Percentiles rank a stretch among this genome's conserved stretches.
Evolutionary conservation across 2,329 filamentous ascomycete genomes (phyloP).

Genomic region (Shiraia sp.): DNA sequence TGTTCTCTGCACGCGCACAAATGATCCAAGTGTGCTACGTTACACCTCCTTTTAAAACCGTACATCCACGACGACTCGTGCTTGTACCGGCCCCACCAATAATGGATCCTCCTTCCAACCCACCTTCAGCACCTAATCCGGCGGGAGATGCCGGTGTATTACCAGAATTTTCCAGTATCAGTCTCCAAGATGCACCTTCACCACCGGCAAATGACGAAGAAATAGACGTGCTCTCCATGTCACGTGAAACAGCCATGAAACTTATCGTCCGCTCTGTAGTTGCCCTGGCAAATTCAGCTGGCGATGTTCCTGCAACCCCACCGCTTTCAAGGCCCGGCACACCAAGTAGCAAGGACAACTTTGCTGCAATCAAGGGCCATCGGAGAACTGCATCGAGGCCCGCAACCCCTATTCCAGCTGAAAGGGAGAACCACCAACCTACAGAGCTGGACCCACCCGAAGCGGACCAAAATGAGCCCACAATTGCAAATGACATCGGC

Average conservation of each 20-base stretch:
- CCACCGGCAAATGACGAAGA: slow-evolving; percentile 46
- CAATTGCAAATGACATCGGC: slow-evolving; percentile 51
- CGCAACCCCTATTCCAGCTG: slow-evolving; percentile 44
- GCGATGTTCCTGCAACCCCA: slow-evolving; percentile 81
- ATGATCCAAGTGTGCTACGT: slow-evolving; percentile 42
- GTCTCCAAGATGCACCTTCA: slow-evolving; percentile 42
- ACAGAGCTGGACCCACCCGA: slow-evolving; percentile 54
- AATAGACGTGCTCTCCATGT: slow-evolving; percentile 73
- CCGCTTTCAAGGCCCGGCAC: slow-evolving; percentile 66
- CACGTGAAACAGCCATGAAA: slow-evolving; percentile 74
- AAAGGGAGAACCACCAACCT: slow-evolving; percentile 45
- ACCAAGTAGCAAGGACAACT: slow-evolving; percentile 49
- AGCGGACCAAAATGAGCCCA: slow-evolving; percentile 54
- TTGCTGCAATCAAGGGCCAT: slow-evolving; percentile 28
- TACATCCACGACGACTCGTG: slow-evolving; percentile 33
- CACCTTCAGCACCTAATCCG: slow-evolving; percentile 42
- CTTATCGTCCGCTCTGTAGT: slow-evolving; percentile 66
- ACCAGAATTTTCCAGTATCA: slow-evolving; percentile 39
- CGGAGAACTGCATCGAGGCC: slow-evolving; percentile 44
- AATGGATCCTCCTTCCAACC: slow-evolving; percentile 35
- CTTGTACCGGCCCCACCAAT: slow-evolving; percentile 28
- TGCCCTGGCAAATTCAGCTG: slow-evolving; percentile 70
- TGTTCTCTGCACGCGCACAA: slow-evolving; percentile 18
- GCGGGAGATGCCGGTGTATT: slow-evolving; percentile 47
- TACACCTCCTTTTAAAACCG: slow-evolving; percentile 32